A percentile compares a stretch with the other conserved stretches of the same genome.
These are phyloP conservation scores for Sphaceloma murrayae DNA, from an alignment of 2,329 filamentous ascomycete genomes.

Conservation along the genomic window DNA sequence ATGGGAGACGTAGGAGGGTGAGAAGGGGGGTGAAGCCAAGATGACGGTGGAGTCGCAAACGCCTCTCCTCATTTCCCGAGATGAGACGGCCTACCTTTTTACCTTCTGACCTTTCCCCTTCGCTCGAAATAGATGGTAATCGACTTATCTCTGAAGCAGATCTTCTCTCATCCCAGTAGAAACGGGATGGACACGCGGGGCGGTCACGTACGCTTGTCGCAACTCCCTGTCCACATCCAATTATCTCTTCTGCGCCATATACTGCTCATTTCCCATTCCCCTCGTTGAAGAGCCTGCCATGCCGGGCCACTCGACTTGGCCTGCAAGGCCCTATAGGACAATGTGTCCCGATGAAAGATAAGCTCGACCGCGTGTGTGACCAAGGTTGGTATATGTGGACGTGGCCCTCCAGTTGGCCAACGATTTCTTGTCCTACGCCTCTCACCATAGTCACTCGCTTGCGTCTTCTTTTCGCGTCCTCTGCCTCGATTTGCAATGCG, in stretches of 20 bases:
- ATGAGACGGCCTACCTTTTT: constrained; percentile 7
- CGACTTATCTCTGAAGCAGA: constrained; percentile 2
- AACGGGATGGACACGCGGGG: constrained; percentile 1
- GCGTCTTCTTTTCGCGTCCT: not conserved
- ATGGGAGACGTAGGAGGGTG: too few relatives aligned
- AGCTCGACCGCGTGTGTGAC: not conserved
- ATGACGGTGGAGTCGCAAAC: too few relatives aligned
- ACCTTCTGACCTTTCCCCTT: not conserved
- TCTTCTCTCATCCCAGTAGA: not conserved
- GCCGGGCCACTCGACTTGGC: constrained; percentile 6
- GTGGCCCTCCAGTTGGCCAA: too few relatives aligned
- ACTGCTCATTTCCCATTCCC: constrained; percentile 6
- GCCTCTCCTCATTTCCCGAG: constrained; percentile 12
- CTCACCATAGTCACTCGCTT: constrained; percentile 8
- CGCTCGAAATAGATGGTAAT: not conserved
- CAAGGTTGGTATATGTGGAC: constrained; percentile 9
- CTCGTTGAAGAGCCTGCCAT: not conserved
- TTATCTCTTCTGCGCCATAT: not conserved
- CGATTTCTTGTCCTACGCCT: too few relatives aligned
- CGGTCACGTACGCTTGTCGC: constrained; percentile 9
- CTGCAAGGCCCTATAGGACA: not conserved
- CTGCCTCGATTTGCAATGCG: not conserved
- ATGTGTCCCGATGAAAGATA: constrained; percentile 4
- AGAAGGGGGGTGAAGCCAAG: too few relatives aligned
- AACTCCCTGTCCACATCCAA: constrained; percentile 8